Base-by-base conservation (phyloP, 768 basidiomycete species). In the Sporobolomyces pararoseus region DNA sequence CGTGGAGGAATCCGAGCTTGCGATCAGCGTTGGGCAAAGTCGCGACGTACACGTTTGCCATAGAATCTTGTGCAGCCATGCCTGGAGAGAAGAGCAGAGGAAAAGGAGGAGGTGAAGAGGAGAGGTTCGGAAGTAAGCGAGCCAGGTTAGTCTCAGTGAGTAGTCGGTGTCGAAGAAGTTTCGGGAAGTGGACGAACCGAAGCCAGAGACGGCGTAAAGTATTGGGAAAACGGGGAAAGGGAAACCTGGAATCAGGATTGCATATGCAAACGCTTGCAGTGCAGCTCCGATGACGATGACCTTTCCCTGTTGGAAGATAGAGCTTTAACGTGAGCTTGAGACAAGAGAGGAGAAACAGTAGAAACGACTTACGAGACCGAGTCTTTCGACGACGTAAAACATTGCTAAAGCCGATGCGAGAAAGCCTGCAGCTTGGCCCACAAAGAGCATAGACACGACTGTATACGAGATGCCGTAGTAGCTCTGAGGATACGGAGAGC, bases 371-470 rank as follows among this genome's bases (percentile, higher is more conserved):
- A 66, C 70, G 17, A 74, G 32, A 0, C 73, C 73, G 25, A 47
- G 34, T 13, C 47, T 34, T 0, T 46, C n/a, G 2, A 53, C 55
- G 3, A 70, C 35, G 19, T 17, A 53, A 1, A 39, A 25, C 42
- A 42, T 57, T 9, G 37, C 34, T 3, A 54, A 27, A 0, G 44
- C 63, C 0, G 63, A 54, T 16, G 53, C 29, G 13, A 68, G n/a
- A 54, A 74, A 74, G 1, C 73, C 73, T 16, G 65, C 63, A 27
- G 55, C 57, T 50, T 73, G 64, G 7, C 72, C 72, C 10, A 73
- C 51, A 27, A 73, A 73, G 10, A 73, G 65, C 62, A 68, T 65
- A 0, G 58, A 65, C 1, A 68, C 71, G 35, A 69, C 72, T 0
- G 65, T 66, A 52, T 70, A 73, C 1, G 29, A 31, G 50, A 73